These are phyloP conservation scores for Cytospora piceicola DNA, from an alignment of 2,329 filamentous ascomycete species.

Conservation along the genomic window DNA sequence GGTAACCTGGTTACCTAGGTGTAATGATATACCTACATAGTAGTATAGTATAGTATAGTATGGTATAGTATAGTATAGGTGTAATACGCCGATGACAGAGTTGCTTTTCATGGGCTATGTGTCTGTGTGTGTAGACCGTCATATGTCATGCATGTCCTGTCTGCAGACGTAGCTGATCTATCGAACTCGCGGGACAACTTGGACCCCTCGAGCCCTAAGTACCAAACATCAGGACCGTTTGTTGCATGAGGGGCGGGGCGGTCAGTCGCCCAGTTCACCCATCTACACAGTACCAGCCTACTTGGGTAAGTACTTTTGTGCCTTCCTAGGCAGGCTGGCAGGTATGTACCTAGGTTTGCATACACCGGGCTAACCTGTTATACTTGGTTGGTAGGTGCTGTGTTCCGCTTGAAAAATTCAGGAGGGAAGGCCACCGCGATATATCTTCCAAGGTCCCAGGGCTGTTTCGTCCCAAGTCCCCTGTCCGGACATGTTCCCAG, in stretches of 20 bases:
- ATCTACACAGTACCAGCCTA: not conserved
- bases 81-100: not conserved
- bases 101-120: not conserved
- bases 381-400: not conserved
- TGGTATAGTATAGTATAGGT: too few relatives aligned
- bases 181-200: not conserved
- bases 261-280: not conserved
- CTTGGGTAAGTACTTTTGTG: too few relatives aligned
- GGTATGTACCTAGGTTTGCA: not conserved
- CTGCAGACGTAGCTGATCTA: not conserved
- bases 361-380: not conserved
- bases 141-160: not conserved
- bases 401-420: not conserved
- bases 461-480: too few relatives aligned
- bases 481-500: too few relatives aligned
- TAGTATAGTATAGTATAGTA: too few relatives aligned
- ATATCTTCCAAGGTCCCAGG: too few relatives aligned
- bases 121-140: too few relatives aligned
- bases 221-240: not conserved
- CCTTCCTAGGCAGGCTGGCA: too few relatives aligned
- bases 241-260: conserved; percentile 1
- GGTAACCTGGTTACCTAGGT: too few relatives aligned
- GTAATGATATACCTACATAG: too few relatives aligned
- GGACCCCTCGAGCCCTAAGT: not conserved
- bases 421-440: not conserved